phyloP scores from a whole-genome alignment of 495 filamentous ascomycete species.

The Daldinia bambusicola region DNA sequence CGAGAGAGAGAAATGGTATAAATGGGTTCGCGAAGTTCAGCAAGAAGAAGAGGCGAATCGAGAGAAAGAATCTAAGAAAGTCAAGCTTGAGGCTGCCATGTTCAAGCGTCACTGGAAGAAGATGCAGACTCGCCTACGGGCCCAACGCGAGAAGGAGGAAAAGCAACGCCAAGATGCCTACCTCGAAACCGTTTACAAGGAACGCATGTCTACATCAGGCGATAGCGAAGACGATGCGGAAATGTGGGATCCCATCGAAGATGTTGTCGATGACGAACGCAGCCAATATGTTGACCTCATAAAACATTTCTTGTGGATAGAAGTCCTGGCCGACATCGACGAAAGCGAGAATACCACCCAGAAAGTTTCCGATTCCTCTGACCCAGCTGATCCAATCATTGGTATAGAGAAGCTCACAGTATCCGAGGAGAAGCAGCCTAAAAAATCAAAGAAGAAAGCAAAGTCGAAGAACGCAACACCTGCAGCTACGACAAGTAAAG shows the following conservation, averaged over 20 bases:
- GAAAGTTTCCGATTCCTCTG: conserved; percentile 20
- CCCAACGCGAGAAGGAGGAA: conserved; percentile 54
- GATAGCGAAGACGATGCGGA: conserved; percentile 48
- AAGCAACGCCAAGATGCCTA: conserved; percentile 55
- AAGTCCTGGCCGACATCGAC: conserved; percentile 25
- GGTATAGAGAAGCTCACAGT: conserved; percentile 16
- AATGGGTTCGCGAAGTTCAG: conserved; percentile 60
- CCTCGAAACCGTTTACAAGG: conserved; percentile 58
- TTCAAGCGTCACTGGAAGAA: conserved; percentile 60
- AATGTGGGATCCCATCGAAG: conserved; percentile 66
- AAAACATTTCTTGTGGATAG: conserved; percentile 58
- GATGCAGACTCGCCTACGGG: conserved; percentile 49
- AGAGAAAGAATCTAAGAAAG: conserved; percentile 63
- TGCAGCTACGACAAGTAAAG: conserved; percentile 15
- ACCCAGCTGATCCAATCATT: conserved; percentile 13
- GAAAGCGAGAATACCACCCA: conserved; percentile 30
- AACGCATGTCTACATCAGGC: conserved; percentile 51
- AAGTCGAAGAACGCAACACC: conserved; percentile 43
- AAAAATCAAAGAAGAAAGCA: conserved; percentile 54
- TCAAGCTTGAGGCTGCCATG: conserved; percentile 61
- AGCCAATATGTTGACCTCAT: conserved; percentile 56
- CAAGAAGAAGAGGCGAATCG: conserved; percentile 57
- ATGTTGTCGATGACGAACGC: conserved; percentile 59
- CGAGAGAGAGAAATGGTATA: conserved; percentile 60
- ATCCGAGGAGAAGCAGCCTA: conserved; percentile 42